Evolutionary conservation across 805 yeast species (phyloP), one percentile per base, ranked within the genome.

Genomic region (Lachancea dasiensis): DNA sequence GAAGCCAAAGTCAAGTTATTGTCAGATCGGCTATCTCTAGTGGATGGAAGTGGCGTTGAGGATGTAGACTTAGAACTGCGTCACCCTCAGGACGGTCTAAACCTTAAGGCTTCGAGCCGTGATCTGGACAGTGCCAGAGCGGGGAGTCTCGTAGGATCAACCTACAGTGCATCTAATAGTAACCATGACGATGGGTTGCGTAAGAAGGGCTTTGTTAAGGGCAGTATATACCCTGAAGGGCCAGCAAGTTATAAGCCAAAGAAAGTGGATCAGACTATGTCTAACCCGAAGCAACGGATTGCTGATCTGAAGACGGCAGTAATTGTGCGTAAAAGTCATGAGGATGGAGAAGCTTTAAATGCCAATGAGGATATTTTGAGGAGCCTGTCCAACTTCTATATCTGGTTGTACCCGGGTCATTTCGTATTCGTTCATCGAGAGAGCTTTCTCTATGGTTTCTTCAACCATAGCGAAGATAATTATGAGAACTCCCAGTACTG

Each of bases 371-470:
- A 44, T 21, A 51, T 60, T 11, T 37, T 60, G 9, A 48, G 53
- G 32, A 49, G 62, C 11, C 43, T 61, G n/a, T 59, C 63, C 3
- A 58, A 60, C 38, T 51, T 78, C 52, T 78, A 77, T 53, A 69
- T 68, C n/a, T 77, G 81, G 79, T 71, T 74, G 43, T 78, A 78
- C 45, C 83, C 83, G 3, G 83, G 77, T 44, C 69, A 74, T 45
- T 74, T 75, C 48, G 68, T 73, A 61, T 78, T 76, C 47, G 67
- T 78, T n/a, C 78, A 73, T 49, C 60, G 84, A 41, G 85, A 78
- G 46, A 74, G 79, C 11, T 77, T 78, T 48, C 56, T 78, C 20
- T 65, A 66, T 35, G 84, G 79, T 38, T 77, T 77, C 52, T 77
- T 76, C 54, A 68, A 73, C 48, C 79, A 80, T 20, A 69, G 68